Conservation (phyloP, 2,329 filamentous ascomycete genomes). For the Pestalotiopsis sp. region DNA sequence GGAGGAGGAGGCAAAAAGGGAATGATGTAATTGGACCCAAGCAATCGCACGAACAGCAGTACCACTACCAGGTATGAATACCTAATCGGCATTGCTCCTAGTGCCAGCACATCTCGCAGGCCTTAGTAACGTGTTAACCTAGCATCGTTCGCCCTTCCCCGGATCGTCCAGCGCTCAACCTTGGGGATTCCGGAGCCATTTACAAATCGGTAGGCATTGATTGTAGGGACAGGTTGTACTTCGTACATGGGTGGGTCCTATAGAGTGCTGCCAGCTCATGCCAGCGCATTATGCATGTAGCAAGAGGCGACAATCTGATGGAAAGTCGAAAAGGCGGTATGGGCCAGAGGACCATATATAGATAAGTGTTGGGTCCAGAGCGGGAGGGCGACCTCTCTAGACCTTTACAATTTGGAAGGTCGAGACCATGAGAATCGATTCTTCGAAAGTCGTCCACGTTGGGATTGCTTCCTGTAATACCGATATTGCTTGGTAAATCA, state of each 20-base stretch:
- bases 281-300: constrained; percentile 38
- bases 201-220: constrained; percentile 8
- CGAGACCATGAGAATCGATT: not conserved
- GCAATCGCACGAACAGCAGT: not conserved
- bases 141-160: not conserved
- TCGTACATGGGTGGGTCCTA: constrained; percentile 26
- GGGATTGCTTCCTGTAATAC: constrained; percentile 6
- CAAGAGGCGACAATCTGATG: constrained; percentile 28
- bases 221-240: constrained; percentile 7
- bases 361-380: constrained; percentile 12
- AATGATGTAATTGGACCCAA: not conserved
- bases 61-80: not conserved
- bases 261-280: constrained; percentile 37
- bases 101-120: constrained; percentile 8
- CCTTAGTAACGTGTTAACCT: not conserved
- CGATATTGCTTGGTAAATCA: not conserved
- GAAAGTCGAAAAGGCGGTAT: constrained; percentile 37
- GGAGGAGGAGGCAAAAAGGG: not conserved
- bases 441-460: not conserved
- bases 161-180: not conserved
- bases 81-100: not conserved
- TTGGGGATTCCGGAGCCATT: constrained; percentile 8
- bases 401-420: not conserved
- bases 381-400: not conserved
- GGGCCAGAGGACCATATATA: constrained; percentile 23